A percentile compares a stretch with the other conserved stretches of the same genome.
These are phyloP conservation scores for Rosa chinensis DNA, from an alignment of 306 rosid genomes.

Conservation along the genomic window DNA sequence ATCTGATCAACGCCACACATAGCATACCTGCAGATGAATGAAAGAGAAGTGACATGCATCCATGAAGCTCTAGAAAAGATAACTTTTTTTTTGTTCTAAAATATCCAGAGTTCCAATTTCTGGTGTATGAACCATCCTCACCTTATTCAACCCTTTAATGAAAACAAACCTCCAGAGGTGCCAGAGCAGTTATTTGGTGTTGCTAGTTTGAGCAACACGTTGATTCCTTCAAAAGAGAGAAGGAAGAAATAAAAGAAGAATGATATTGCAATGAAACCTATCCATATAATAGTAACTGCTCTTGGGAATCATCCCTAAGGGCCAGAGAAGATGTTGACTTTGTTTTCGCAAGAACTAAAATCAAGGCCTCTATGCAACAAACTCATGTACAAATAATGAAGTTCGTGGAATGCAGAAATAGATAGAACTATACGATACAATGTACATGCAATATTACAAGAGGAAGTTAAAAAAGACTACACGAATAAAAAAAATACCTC, in stretches of 20 bases:
- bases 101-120: slow-evolving; percentile 42
- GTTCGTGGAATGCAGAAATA: not conserved
- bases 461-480: not conserved
- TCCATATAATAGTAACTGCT: slow-evolving; percentile 19
- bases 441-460: not conserved
- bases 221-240: slow-evolving; percentile 56
- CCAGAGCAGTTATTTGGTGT: slow-evolving; percentile 46
- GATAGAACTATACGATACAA: not conserved
- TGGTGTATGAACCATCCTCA: slow-evolving; percentile 44
- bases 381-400: slow-evolving; percentile 6
- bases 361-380: not conserved
- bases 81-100: slow-evolving; percentile 22
- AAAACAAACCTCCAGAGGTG: slow-evolving; percentile 39
- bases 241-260: slow-evolving; percentile 45
- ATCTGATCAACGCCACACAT: slow-evolving; percentile 66
- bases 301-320: slow-evolving; percentile 23
- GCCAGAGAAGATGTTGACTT: slow-evolving; percentile 24
- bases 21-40: slow-evolving; percentile 95
- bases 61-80: slow-evolving; percentile 45
- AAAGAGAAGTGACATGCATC: slow-evolving; percentile 79
- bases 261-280: slow-evolving; percentile 36
- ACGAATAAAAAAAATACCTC: slow-evolving; percentile 49
- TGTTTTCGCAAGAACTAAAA: slow-evolving; percentile 17
- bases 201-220: slow-evolving; percentile 48
- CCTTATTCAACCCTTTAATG: slow-evolving; percentile 49